Evolutionary conservation across 805 yeast genomes (phyloP).

Genomic region (Kodamaea laetipori): DNA sequence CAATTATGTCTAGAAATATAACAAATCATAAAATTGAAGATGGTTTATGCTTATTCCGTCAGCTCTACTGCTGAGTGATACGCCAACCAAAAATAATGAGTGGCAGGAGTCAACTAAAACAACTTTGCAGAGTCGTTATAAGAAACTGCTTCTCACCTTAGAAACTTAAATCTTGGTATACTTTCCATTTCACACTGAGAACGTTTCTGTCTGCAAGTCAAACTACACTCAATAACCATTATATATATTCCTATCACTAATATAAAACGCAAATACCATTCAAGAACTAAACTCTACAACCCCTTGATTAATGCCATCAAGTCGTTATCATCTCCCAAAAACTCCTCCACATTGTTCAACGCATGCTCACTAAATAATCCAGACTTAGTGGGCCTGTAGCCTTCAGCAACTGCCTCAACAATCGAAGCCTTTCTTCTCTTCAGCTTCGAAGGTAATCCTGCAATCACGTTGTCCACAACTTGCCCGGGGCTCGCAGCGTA

Average conservation of each 20-base stretch:
- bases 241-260: conserved; percentile 4
- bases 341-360: conserved; percentile 72
- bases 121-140: too few species aligned
- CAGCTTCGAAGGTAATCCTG: conserved; percentile 30
- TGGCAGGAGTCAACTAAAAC: too few species aligned
- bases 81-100: too few species aligned
- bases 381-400: conserved; percentile 69
- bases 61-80: too few species aligned
- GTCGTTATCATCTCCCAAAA: conserved; percentile 54
- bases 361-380: conserved; percentile 79
- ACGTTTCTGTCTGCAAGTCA: too few species aligned
- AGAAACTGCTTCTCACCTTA: too few species aligned
- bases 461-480: neutral
- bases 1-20: too few species aligned
- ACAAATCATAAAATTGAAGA: too few species aligned
- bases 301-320: conserved; percentile 45
- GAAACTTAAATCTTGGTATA: too few species aligned
- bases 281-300: conserved; percentile 13
- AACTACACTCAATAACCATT: too few species aligned
- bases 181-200: too few species aligned
- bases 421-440: conserved; percentile 63
- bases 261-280: neutral
- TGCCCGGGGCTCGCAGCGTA: conserved; percentile 6
- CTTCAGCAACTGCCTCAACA: conserved; percentile 76
- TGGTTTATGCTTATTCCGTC: too few species aligned